Conservation (phyloP, 2,329 filamentous ascomycete genomes). For the Ascosphaera apis region DNA sequence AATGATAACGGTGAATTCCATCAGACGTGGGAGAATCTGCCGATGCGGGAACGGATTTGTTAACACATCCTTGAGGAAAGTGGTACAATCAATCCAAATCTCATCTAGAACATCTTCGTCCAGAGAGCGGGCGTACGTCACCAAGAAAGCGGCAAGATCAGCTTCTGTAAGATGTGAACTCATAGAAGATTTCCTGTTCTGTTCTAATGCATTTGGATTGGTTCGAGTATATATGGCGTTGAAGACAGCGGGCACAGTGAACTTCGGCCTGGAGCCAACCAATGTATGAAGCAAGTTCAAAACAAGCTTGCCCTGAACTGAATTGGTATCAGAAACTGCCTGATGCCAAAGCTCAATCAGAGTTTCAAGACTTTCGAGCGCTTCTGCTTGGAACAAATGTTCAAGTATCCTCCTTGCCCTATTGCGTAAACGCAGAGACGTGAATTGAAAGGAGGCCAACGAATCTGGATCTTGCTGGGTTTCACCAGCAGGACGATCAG, state of each 20-base stretch:
- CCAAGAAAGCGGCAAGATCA: slow-evolving; percentile 69
- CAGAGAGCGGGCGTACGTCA: slow-evolving; percentile 70
- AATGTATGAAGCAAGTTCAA: slow-evolving; percentile 76
- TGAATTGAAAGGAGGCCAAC: slow-evolving; percentile 68
- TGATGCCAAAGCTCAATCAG: slow-evolving; percentile 62
- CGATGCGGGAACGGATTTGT: slow-evolving; percentile 87
- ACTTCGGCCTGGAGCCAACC: slow-evolving; percentile 72
- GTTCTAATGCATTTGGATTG: slow-evolving; percentile 58
- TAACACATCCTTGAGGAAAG: slow-evolving; percentile 72
- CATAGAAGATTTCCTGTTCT: slow-evolving; percentile 61
- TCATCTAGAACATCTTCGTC: slow-evolving; percentile 97
- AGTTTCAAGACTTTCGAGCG: slow-evolving; percentile 80
- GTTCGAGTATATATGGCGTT: slow-evolving; percentile 91
- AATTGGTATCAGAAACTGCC: slow-evolving; percentile 23
- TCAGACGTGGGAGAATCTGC: slow-evolving; percentile 61
- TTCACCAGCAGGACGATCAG: slow-evolving; percentile 23
- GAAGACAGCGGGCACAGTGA: slow-evolving; percentile 82
- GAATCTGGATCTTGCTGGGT: slow-evolving; percentile 39
- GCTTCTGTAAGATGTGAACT: slow-evolving; percentile 65
- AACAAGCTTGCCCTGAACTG: slow-evolving; percentile 37
- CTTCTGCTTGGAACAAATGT: slow-evolving; percentile 78
- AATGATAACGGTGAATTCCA: slow-evolving; percentile 74
- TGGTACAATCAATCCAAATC: slow-evolving; percentile 87
- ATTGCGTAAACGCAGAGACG: slow-evolving; percentile 75
- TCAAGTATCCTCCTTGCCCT: slow-evolving; percentile 70